These are phyloP conservation scores for Cercospora sesami DNA, from an alignment of 2,329 filamentous ascomycete species.

Conservation along the genomic window DNA sequence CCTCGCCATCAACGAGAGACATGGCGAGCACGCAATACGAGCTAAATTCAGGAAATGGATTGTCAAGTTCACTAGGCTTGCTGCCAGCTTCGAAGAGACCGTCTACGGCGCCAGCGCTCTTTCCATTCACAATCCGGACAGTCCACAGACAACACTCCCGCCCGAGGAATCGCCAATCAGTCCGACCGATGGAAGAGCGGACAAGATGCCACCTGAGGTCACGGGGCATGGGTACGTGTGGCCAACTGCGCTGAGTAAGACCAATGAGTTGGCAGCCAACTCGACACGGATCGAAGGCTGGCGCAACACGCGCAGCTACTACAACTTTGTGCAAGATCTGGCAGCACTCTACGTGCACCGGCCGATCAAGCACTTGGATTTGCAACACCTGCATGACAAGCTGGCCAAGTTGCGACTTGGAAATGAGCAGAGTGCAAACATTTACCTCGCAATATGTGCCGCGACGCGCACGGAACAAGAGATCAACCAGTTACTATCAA, in stretches of 20 bases:
- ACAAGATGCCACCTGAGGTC: slow-evolving; percentile 34
- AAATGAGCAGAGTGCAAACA: slow-evolving; percentile 72
- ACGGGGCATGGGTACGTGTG: slow-evolving; percentile 91
- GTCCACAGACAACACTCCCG: slow-evolving; percentile 18
- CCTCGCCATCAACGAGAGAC: slow-evolving; percentile 77
- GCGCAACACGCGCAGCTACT: slow-evolving; percentile 93
- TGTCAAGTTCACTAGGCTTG: slow-evolving; percentile 87
- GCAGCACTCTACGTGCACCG: slow-evolving; percentile 38
- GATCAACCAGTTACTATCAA: slow-evolving; percentile 60
- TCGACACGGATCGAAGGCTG: slow-evolving; percentile 93
- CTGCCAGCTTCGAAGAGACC: slow-evolving; percentile 90
- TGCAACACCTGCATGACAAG: slow-evolving; percentile 90
- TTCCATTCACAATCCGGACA: slow-evolving; percentile 61
- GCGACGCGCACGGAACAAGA: slow-evolving; percentile 66
- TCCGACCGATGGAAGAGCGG: slow-evolving; percentile 13
- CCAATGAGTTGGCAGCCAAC: slow-evolving; percentile 85
- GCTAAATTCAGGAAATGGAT: slow-evolving; percentile 95
- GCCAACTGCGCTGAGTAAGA: slow-evolving; percentile 76
- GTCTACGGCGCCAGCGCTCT: slow-evolving; percentile 92
- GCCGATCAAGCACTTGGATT: slow-evolving; percentile 76
- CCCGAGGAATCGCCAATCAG: slow-evolving; percentile 21
- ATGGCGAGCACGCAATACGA: slow-evolving; percentile 85
- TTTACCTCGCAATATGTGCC: slow-evolving; percentile 81
- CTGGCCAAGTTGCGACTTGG: slow-evolving; percentile 78
- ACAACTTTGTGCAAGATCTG: slow-evolving; percentile 72